Evolutionary conservation across 331 rosid genomes (phyloP), one percentile per base, ranked within the genome.

Genomic region (Spiraea crenata): DNA sequence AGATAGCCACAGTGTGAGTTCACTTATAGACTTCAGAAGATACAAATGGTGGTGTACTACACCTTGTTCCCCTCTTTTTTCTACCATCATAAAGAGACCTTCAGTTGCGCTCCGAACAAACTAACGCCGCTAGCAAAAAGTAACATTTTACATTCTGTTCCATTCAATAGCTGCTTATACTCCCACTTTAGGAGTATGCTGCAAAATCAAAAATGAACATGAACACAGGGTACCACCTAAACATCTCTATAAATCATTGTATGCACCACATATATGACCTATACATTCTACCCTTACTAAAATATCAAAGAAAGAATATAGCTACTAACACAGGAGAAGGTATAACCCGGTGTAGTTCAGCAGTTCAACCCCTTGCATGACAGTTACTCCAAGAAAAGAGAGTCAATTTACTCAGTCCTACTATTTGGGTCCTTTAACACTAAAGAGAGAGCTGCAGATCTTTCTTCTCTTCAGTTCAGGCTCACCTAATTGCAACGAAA

Each of bases 401-500:
- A 72, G 77, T 77, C 70, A 67, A 73, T 71, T 57, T 65, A 71
- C 83, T 62, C 56, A 56, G 74, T 70, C 55, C 73, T 76, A 73
- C 78, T 88, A 73, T 49, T 41, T 72, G 45, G 79, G 71, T 71
- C 85, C 84, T 70, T 88, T 65, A 44, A 47, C 64, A 73, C 81
- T 51, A 34, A 79, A 74, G 38, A 86, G 76, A 66, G 84, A 74
- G 74, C 61, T 70, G 35, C 75, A 81, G 70, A 77, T 82, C 76
- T 83, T 93, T 78, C 91, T 81, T 79, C 95, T 87, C 83, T 95
- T 93, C 10, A 81, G 61, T 74, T 83, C 89, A 7, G 92, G 89
- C 79, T 87, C 96, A 25, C 99, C 99, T 79, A 95, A 80, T 78
- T 83, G 88, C 82, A 95, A 82, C 7, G 90, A 83, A 75, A 89